A percentile compares a stretch with the other conserved stretches of the same genome.
phyloP scores from a whole-genome alignment of 2,329 filamentous ascomycete species.

The Ophidiomyces ophidiicola region DNA sequence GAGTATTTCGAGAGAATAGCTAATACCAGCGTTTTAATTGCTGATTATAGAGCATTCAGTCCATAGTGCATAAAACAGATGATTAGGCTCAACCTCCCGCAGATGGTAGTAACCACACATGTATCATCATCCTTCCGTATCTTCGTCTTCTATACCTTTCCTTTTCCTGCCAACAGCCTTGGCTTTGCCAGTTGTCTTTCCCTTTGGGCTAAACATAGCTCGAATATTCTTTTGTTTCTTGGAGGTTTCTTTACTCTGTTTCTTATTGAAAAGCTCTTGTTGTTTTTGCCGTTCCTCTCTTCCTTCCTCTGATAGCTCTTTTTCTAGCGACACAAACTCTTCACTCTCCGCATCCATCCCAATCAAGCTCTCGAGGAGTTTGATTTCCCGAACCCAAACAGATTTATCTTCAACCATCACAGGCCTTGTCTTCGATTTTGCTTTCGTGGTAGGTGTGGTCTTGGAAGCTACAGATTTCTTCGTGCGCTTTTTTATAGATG shows the following conservation, averaged over 20 bases:
- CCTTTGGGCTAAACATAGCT: constrained; percentile 19
- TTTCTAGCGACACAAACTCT: constrained; percentile 57
- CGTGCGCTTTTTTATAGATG: constrained; percentile 1
- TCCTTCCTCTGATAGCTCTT: constrained; percentile 55
- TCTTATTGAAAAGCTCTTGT: constrained; percentile 67
- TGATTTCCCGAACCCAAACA: constrained; percentile 90
- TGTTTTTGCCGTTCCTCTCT: constrained; percentile 59
- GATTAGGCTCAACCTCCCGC: no score
- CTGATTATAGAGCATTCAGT: no score
- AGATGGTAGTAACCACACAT: no score
- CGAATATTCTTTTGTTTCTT: constrained; percentile 37
- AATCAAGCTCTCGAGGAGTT: constrained; percentile 76
- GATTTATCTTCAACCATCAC: constrained; percentile 58
- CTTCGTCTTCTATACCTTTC: constrained; percentile 13
- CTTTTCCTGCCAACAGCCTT: constrained; percentile 21
- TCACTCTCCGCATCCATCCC: constrained; percentile 67
- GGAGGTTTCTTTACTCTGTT: constrained; percentile 47
- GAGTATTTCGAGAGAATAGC: no score
- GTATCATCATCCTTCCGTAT: constrained; percentile 4
- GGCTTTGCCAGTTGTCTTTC: constrained; percentile 24
- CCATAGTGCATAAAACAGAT: no score
- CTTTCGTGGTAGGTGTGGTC: constrained; percentile 18
- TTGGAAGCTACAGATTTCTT: constrained; percentile 12
- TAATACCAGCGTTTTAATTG: no score
- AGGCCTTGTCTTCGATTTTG: constrained; percentile 17